Conservation (phyloP, 2,329 filamentous ascomycete species). For the Aspergillus pseudotamarii region DNA sequence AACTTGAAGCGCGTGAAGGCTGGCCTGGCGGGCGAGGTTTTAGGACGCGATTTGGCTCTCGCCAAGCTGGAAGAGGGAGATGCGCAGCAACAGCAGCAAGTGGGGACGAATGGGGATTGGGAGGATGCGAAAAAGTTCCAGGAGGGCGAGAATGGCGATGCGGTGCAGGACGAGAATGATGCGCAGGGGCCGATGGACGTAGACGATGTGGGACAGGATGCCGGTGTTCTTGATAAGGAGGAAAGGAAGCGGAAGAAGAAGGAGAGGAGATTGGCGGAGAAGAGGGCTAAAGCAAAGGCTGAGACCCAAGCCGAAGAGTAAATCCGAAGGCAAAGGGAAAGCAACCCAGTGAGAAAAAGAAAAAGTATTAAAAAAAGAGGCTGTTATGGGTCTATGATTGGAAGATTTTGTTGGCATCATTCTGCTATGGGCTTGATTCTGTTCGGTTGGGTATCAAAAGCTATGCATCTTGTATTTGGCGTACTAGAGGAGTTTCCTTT, state of each 20-base stretch:
- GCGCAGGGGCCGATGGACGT: slow-evolving; percentile 40
- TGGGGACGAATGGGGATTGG: slow-evolving; percentile 34
- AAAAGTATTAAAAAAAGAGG: neutral
- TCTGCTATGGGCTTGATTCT: slow-evolving; percentile 5
- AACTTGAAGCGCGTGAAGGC: slow-evolving; percentile 50
- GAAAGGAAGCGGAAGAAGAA: slow-evolving; percentile 60
- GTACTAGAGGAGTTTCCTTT: slow-evolving; percentile 20
- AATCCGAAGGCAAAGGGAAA: slow-evolving; percentile 6
- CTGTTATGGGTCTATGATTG: slow-evolving; percentile 1
- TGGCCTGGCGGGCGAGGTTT: slow-evolving; percentile 45
- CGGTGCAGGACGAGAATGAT: slow-evolving; percentile 42
- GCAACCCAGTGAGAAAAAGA: neutral
- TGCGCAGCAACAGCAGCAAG: slow-evolving; percentile 28
- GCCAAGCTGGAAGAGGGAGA: slow-evolving; percentile 40
- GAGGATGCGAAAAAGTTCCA: slow-evolving; percentile 43
- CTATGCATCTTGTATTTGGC: slow-evolving; percentile 16
- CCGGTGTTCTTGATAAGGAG: slow-evolving; percentile 51
- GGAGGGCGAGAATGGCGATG: slow-evolving; percentile 46
- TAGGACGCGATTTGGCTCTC: slow-evolving; percentile 45
- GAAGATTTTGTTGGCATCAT: neutral
- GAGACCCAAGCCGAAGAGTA: slow-evolving; percentile 15
- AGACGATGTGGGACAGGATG: slow-evolving; percentile 44
- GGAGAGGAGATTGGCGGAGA: slow-evolving; percentile 51
- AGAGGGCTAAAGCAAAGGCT: slow-evolving; percentile 41
- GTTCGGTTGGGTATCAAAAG: slow-evolving; percentile 10